A percentile compares a stretch with the other conserved stretches of the same genome.
These are phyloP conservation scores for Ogataea neopini DNA, from an alignment of 805 yeast genomes.

Conservation along the genomic window DNA sequence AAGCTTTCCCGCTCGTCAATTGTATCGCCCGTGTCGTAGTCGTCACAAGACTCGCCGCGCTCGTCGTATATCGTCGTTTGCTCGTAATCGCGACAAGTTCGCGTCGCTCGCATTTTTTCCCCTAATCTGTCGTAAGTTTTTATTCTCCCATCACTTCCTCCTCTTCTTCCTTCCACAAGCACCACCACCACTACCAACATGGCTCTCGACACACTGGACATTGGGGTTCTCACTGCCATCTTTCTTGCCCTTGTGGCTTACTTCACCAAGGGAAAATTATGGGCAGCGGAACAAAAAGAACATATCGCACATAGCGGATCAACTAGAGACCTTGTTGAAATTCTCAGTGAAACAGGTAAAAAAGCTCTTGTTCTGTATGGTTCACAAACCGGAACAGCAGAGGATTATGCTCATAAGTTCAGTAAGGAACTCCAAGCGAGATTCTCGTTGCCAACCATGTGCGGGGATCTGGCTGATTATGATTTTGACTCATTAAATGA, in stretches of 20 bases:
- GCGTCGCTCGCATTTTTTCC: neutral
- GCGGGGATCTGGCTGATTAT: constrained; percentile 85
- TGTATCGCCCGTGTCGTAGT: no score
- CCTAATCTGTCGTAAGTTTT: neutral
- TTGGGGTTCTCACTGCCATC: constrained; percentile 64
- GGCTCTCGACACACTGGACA: constrained; percentile 74
- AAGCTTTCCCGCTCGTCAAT: no score
- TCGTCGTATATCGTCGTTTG: neutral
- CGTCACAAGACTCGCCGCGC: neutral
- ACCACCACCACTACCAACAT: constrained; percentile 30
- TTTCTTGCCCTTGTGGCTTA: constrained; percentile 66
- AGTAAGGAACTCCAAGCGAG: constrained; percentile 84
- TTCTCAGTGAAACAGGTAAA: constrained; percentile 61
- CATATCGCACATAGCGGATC: constrained; percentile 35
- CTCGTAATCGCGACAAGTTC: neutral
- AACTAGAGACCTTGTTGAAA: constrained; percentile 59
- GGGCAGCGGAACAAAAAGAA: constrained; percentile 36
- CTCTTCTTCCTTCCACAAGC: neutral
- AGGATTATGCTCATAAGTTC: constrained; percentile 89
- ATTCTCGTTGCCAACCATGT: constrained; percentile 79
- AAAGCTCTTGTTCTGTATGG: constrained; percentile 83
- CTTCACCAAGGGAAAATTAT: constrained; percentile 61
- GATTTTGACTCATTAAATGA: constrained; percentile 77
- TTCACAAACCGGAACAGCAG: constrained; percentile 98
- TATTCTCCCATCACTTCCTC: neutral